Evolutionary conservation across 1,284 basidiomycete species (phyloP), one percentile per base, ranked within the genome.

Genomic region (Irpex rosettiformis): DNA sequence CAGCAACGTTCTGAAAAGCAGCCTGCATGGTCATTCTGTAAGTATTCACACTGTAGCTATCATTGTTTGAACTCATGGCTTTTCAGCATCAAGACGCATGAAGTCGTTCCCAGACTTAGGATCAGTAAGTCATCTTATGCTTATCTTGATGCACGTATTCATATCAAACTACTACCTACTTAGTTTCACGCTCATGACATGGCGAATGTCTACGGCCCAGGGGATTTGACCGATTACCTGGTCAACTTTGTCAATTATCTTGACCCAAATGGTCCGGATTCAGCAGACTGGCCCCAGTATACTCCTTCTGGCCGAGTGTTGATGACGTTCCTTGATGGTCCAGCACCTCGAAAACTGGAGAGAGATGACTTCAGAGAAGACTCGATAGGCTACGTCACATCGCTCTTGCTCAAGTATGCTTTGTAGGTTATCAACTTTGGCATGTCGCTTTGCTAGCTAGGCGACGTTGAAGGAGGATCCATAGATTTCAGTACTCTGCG

Each of bases 21-120:
- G 54, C 54, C 64, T 2, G 60, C 64, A 2, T 73, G 73, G 73
- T 66, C 71, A 6, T 75, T 59, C 60, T 51, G 72, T 73, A 43
- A 27, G 62, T 57, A 21, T 40, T 16, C 25, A 25, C 30, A 7
- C 13, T 33, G 7, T 13, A 25, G 37, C 29, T 54, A n/a, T 28
- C 33, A 6, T 37, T 6, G 8, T 18, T 21, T 24, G 16, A 33
- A 6, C 49, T 5, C 18, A 47, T 10, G 10, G 22, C 16, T 24
- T 24, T 47, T n/a, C 16, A 62, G 59, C 56, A 37, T 59, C 29
- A 52, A 65, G 64, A 47, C 57, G 66, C 18, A 40, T 43, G n/a
- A 64, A 67, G 52, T 16, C 18, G 6, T 48, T 59, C 16, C 61
- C 64, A 22, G 52, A 57, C 27, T 49, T 68, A 18, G 67, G 67